Conservation (phyloP, 129 eudicot genomes). For the Helichrysum umbraculigerum region DNA sequence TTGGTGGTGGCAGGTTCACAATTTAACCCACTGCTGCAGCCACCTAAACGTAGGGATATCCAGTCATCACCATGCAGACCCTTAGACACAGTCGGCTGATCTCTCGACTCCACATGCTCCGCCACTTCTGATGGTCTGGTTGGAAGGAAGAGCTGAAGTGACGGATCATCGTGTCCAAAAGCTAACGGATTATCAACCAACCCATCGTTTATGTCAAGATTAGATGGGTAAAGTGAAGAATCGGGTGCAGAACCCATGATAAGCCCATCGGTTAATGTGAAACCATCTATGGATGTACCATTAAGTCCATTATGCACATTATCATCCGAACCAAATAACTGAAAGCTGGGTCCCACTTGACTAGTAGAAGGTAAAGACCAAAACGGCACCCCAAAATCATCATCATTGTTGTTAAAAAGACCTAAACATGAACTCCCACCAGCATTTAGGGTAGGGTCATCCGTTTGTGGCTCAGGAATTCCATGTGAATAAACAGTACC, state of each 20-base stretch:
- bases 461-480: slow-evolving; percentile 32
- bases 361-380: slow-evolving; percentile 72
- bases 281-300: slow-evolving; percentile 54
- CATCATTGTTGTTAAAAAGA: slow-evolving; percentile 54
- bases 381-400: slow-evolving; percentile 58
- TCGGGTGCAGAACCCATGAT: slow-evolving; percentile 55
- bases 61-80: slow-evolving; percentile 74
- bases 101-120: slow-evolving; percentile 43
- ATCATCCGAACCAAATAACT: slow-evolving; percentile 69
- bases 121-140: slow-evolving; percentile 64
- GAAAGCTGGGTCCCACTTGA: slow-evolving; percentile 74
- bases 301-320: slow-evolving; percentile 41
- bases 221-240: slow-evolving; percentile 47
- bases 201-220: slow-evolving; percentile 52
- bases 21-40: slow-evolving; percentile 47
- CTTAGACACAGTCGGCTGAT: slow-evolving; percentile 55
- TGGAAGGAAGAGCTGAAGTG: slow-evolving; percentile 90
- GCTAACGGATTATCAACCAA: slow-evolving; percentile 80
- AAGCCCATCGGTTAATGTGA: slow-evolving; percentile 49
- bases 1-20: slow-evolving; percentile 44
- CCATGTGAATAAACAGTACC: slow-evolving; percentile 4
- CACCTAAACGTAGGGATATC: slow-evolving; percentile 90
- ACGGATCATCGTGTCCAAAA: slow-evolving; percentile 76
- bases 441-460: slow-evolving; percentile 40
- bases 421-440: slow-evolving; percentile 58